These are phyloP conservation scores for Magnusiomyces fungicola DNA, from an alignment of 1,139 yeast genomes.

Conservation along the genomic window DNA sequence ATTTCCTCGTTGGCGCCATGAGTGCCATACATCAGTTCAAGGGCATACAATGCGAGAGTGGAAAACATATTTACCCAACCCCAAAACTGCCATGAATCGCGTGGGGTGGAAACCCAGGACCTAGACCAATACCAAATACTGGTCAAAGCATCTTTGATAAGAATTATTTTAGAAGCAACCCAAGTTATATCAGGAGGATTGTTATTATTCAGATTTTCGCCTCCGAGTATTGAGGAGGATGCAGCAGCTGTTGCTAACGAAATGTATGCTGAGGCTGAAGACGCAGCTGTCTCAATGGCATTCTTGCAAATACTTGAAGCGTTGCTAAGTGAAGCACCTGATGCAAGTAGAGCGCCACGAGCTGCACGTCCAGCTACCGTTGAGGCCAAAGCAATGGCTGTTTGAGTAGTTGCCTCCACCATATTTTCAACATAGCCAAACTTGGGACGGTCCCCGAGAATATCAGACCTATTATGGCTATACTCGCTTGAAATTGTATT, in stretches of 20 bases:
- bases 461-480: not conserved
- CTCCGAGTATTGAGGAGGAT: too few species aligned
- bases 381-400: not conserved
- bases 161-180: not conserved
- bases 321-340: not conserved
- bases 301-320: not conserved
- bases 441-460: not conserved
- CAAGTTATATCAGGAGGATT: not conserved
- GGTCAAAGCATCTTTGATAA: not conserved
- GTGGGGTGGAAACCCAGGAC: constrained; percentile 47
- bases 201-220: too few species aligned
- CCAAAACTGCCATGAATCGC: constrained; percentile 76
- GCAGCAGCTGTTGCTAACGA: too few species aligned
- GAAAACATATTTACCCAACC: constrained; percentile 88
- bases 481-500: constrained; percentile 2
- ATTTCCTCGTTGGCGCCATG: constrained; percentile 24
- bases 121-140: constrained; percentile 15
- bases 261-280: too few species aligned
- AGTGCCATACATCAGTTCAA: constrained; percentile 52
- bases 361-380: not conserved
- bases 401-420: not conserved
- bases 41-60: constrained; percentile 68
- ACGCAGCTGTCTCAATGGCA: constrained; percentile 1
- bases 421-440: not conserved
- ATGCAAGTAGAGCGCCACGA: not conserved